Evolutionary conservation across 768 basidiomycete genomes (phyloP).

Genomic region (Gelatoporia subvermispora): DNA sequence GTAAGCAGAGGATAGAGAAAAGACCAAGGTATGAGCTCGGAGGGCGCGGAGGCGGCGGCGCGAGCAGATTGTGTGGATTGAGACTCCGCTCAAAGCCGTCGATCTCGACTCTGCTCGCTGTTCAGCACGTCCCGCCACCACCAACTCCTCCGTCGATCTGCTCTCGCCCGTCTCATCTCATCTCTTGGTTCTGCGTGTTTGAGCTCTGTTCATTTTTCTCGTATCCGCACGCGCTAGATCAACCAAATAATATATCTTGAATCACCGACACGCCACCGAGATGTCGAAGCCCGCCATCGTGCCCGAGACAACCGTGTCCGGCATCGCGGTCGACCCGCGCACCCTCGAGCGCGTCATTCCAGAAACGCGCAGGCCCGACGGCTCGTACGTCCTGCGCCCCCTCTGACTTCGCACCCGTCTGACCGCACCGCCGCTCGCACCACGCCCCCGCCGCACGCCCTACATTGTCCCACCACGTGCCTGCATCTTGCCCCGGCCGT

Average conservation of each 20-base stretch:
- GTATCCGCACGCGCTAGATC: too few species aligned
- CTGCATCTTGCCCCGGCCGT: background rate
- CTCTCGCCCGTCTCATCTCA: background rate
- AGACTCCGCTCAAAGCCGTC: background rate
- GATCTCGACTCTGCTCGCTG: background rate
- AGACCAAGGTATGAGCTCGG: background rate
- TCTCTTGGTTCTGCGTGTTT: background rate
- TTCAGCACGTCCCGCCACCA: background rate
- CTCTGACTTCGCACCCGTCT: background rate
- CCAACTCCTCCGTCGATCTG: background rate
- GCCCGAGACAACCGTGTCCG: conserved; percentile 65
- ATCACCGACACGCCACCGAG: background rate
- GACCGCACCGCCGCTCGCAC: background rate
- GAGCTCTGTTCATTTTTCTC: too few species aligned
- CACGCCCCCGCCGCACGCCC: background rate
- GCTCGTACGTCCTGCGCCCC: conserved; percentile 54
- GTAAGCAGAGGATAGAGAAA: background rate
- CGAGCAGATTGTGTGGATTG: background rate
- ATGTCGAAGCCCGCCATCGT: conserved; percentile 79
- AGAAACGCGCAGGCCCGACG: conserved; percentile 75
- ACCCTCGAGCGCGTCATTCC: conserved; percentile 88
- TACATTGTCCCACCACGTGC: background rate
- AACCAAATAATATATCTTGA: too few species aligned
- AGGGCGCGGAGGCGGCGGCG: background rate
- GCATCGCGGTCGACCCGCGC: conserved; percentile 81